Evolutionary conservation across 208 protist genomes (phyloP), one percentile per base, ranked within the genome.

Genomic region (Polymyxa betae): DNA sequence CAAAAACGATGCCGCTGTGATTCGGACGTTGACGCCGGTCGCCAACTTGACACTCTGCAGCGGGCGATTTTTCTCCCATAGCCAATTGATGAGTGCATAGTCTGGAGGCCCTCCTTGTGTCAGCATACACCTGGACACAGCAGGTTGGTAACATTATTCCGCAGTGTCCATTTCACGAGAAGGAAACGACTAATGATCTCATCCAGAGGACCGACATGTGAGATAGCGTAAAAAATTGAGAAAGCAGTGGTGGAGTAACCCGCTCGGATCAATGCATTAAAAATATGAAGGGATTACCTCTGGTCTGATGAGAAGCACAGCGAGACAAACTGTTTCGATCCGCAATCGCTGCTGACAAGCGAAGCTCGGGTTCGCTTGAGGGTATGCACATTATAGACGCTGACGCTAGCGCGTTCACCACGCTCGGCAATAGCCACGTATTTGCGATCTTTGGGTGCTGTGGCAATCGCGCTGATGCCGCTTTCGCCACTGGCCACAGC

Each of bases 361-460:
- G 72, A 5, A 12, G 72, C 88, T 0, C 90, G 46, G 0, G 95
- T 94, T 93, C 95, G 95, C 40, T 96, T 92, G 88, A 95, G 95
- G 66, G 93, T 92, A 82, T 94, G 91, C 38, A 96, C 90, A 90
- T 98, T 97, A 93, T 97, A 98, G 68, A 98, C 96, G 68, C 95
- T 95, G 90, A 98, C 95, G 35, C 92, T 92, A 0, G 96, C 93
- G 45, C 92, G 91, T 88, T 95, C 95, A 77, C 64, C 91, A 10
- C 94, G 95, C 94, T 98, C 97, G 5, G 97, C 97, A 40, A 98
- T 95, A 24, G 97, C 97, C 29, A 98, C 91, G 45, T 96, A 95
- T 64, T 96, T 96, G n/a, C 96, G 96, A 92, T 97, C 98, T 43
- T 82, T 82, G 54, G 95, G 93, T 0, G 94, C 95, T 35, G 97